These are phyloP conservation scores for Begonia masoniana DNA, from an alignment of 306 rosid genomes.

Conservation along the genomic window DNA sequence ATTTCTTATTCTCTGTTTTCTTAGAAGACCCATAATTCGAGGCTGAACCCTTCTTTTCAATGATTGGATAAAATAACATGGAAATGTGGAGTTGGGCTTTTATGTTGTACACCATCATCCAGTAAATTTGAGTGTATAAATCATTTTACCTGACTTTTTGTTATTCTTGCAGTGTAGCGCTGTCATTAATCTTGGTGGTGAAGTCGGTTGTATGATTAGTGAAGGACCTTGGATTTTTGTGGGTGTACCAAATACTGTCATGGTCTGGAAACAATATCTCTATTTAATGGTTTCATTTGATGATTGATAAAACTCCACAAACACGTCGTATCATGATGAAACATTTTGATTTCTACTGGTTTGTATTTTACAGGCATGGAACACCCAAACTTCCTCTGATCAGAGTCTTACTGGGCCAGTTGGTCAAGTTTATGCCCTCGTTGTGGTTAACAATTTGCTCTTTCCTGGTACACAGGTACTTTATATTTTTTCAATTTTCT, in stretches of 20 bases:
- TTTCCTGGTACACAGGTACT: constrained; percentile 97
- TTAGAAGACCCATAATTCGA: no score
- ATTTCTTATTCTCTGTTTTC: no score
- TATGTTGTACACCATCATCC: no score
- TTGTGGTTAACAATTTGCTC: constrained; percentile 70
- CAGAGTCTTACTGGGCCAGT: constrained; percentile 81
- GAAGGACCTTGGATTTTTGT: constrained; percentile 98
- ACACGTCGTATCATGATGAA: background rate
- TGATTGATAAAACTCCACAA: background rate
- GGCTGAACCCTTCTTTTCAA: no score
- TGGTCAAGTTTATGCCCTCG: constrained; percentile 87
- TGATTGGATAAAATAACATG: no score
- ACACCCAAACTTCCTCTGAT: constrained; percentile 56
- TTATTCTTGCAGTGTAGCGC: constrained; percentile 47
- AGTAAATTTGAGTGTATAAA: no score
- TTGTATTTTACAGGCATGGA: constrained; percentile 59
- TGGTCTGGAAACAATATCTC: constrained; percentile 33
- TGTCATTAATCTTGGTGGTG: constrained; percentile 61
- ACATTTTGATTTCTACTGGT: constrained; percentile 9
- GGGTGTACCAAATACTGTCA: constrained; percentile 67
- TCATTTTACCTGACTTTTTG: background rate
- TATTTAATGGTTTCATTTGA: no score
- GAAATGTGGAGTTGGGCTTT: no score
- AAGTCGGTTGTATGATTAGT: constrained; percentile 86
- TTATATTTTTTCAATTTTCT: constrained; percentile 6